These are phyloP conservation scores for Phaffomyces opuntiae DNA, from an alignment of 805 yeast species.

Conservation along the genomic window DNA sequence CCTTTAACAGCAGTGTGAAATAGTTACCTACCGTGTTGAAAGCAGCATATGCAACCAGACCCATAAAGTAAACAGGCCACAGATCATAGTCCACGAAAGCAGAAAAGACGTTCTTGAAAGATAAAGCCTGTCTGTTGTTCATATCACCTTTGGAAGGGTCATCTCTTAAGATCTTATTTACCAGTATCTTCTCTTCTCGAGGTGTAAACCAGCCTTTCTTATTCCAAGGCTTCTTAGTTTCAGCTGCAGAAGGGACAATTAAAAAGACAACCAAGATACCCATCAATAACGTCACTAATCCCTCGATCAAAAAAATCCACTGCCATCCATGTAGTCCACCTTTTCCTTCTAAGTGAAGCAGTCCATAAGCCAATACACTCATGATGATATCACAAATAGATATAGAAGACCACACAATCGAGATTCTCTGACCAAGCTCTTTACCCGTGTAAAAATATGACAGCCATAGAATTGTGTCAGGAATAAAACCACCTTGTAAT, in stretches of 20 bases:
- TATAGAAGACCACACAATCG: constrained; percentile 53
- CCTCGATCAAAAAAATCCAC: constrained; percentile 64
- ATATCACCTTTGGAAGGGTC: constrained; percentile 65
- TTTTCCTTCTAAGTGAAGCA: constrained; percentile 39
- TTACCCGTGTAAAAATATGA: constrained; percentile 57
- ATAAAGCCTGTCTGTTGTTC: constrained; percentile 48
- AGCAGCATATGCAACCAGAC: constrained; percentile 36
- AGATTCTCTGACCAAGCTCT: constrained; percentile 53
- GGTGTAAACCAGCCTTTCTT: constrained; percentile 50
- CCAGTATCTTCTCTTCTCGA: constrained; percentile 50
- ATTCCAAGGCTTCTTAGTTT: constrained; percentile 43
- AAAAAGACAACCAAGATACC: constrained; percentile 41
- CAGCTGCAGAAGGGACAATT: constrained; percentile 54
- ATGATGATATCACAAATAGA: constrained; percentile 37
- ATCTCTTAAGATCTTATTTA: constrained; percentile 52
- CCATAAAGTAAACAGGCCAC: constrained; percentile 49
- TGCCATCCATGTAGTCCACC: constrained; percentile 51
- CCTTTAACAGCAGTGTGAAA: constrained; percentile 40
- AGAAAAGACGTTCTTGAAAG: constrained; percentile 31
- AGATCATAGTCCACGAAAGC: constrained; percentile 43
- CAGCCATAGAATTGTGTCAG: constrained; percentile 57
- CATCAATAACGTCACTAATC: constrained; percentile 46
- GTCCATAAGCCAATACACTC: constrained; percentile 42
- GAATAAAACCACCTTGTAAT: constrained; percentile 62
- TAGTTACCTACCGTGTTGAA: constrained; percentile 27